Evolutionary conservation across 495 filamentous ascomycete genomes (phyloP), one percentile per base, ranked within the genome.

Genomic region (Astrothelium macrocarpum): DNA sequence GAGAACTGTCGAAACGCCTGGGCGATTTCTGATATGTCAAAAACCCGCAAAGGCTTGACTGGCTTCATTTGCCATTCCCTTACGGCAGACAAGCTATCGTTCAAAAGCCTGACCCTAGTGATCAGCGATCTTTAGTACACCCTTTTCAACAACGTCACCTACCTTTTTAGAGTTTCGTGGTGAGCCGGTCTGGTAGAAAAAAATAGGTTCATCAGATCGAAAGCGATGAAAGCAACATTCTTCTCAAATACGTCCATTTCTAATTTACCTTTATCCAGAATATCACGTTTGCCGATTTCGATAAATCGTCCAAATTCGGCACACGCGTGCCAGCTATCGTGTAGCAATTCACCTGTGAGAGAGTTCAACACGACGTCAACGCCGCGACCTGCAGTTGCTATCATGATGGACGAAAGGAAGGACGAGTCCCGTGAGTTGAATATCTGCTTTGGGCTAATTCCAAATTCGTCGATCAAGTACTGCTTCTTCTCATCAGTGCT

Each of bases 1-100:
- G 86, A 84, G 56, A 88, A 71, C 3, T 74, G 68, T 63, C 82
- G 79, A 70, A 88, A 83, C 0, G 85, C 84, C 3, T 73, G 66
- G 43, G 78, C 73, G 20, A 79, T 69, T 11, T 83, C 70, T 0
- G 73, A 67, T 10, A 79, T 69, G 9, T 71, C 68, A 14, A 5
- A 39, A 14, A 14, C 14, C 34, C 14, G 5, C 34, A 5, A 5
- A 39, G 34, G 34, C 5, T 5, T 5, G 34, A 5, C 5, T 14
- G 34, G 34, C 14, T 39, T 39, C 34, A n/a, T n/a, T n/a, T n/a
- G n/a, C n/a, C n/a, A n/a, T n/a, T n/a, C n/a, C n/a, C n/a, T n/a
- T n/a, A n/a, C n/a, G n/a, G n/a, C n/a, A n/a, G 34, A 5, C 34
- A 39, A 39, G 34, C 34, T 14, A 39, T 39, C 34, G 5, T 14